Base-by-base conservation (phyloP, 163 green algal species). In the Scenedesmus sp. region DNA sequence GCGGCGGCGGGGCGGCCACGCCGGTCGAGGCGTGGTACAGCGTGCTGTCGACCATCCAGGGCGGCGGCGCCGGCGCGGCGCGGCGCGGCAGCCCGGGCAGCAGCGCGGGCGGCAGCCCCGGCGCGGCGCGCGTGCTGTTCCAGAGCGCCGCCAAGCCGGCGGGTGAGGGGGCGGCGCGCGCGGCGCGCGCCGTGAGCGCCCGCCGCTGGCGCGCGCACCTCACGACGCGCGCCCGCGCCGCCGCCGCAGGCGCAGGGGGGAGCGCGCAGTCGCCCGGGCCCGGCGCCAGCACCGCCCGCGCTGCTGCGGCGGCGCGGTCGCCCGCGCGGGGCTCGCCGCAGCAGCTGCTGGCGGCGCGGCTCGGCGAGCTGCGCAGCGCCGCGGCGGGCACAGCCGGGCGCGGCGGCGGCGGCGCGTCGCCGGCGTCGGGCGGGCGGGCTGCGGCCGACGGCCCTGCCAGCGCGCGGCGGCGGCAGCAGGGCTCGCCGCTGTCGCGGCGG, bases 21-120 rank as follows among this genome's bases (percentile, higher is more conserved):
- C 71, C 71, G 42, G 58, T 80, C 4, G 71, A 80, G 31, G 71
- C 71, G 1, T 80, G 71, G 71, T 51, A 80, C 58, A 80, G 71
- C 58, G 71, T 80, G 28, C 66, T 80, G 29, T 54, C 44, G 2
- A 80, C 58, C 11, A 42, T 80, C 11, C 39, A 47, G 7, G n/a
- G 66, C 20, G 45, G 31, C 36, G 28, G 67, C 33, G 53, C 33
- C 51, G 65, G 51, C 62, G 51, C 36, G 14, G n/a, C 62, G 50
- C 36, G 67, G 34, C 29, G 14, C 36, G 45, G 28, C 67, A 77
- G 69, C 69, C n/a, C 63, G n/a, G 6, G 10, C 9, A 48, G 2
- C 63, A 70, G 62, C 36, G 10, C n/a, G 13, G 44, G 51, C 33
- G 64, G 51, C 51, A 77, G 54, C 36, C 69, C 69, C 11, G 54